Base-by-base conservation (phyloP, 805 yeast species). In the Metschnikowia drakensbergensis region DNA sequence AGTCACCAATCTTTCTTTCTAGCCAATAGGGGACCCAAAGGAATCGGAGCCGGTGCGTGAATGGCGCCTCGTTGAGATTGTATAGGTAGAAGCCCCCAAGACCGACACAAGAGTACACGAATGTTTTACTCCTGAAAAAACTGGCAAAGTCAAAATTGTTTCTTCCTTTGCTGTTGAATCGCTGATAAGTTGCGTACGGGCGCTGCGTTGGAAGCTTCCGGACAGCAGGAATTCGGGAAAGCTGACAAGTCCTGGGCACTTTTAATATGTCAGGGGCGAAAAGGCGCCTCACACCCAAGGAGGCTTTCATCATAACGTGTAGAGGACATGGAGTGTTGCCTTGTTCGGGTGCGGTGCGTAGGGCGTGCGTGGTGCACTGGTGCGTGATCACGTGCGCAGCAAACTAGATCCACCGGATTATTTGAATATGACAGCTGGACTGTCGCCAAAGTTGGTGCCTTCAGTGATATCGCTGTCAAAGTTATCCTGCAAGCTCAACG, bases 41-140 rank as follows among this genome's bases (percentile, higher is more conserved):
- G 58, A 89, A 79, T 53, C 97, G 72, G 29, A 60, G 68, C 43
- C 98, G 71, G 30, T 82, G 80, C 1, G 96, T 83, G 26, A 84
- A 84, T 0, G 97, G 97, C 0, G 96, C 96, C 54, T 79, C 79
- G 54, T 90, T 86, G 29, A 88, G 69, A 29, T 84, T 73, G 55
- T 62, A 62, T 33, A 56, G 35, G 50, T 62, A 62, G 45, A 63
- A 60, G 11, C 51, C 59, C 3, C 42, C 54, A 17, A 51, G 11
- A 1, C 57, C 63, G 9, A 50, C 56, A 7, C 49, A 46, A 23
- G 43, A 28, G 74, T 69, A 62, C 74, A 78, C 42, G 71, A 60
- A 48, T 29, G 57, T 58, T 41, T 66, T 54, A 48, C 55, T 65
- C 36, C 48, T 49, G n/a, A 70, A 49, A 3, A 67, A 38, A 4